Evolutionary conservation across 2,329 filamentous ascomycete genomes (phyloP).

Genomic region (Colletotrichum tamarilloi): DNA sequence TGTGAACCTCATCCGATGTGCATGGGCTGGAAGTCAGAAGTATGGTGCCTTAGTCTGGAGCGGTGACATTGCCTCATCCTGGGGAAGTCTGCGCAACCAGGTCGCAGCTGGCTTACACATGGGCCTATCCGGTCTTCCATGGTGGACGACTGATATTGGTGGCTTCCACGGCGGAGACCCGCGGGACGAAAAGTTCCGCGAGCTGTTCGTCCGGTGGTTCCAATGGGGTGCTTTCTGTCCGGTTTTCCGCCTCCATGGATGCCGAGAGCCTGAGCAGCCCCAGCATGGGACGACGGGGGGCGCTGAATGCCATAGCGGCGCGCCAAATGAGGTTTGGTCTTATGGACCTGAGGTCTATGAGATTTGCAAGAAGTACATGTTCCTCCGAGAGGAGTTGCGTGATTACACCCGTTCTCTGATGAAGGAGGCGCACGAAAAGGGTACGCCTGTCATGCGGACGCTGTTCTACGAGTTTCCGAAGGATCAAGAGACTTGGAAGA

Average conservation of each 20-base stretch:
- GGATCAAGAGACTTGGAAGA: conserved; percentile 64
- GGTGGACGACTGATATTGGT: conserved; percentile 79
- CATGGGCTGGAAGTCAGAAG: conserved; percentile 68
- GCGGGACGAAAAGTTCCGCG: conserved; percentile 64
- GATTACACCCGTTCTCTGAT: conserved; percentile 69
- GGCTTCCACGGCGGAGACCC: conserved; percentile 76
- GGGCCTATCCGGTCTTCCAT: conserved; percentile 71
- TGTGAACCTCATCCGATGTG: conserved; percentile 64
- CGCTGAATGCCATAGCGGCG: conserved; percentile 57
- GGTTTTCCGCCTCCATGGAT: conserved; percentile 75
- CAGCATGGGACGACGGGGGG: conserved; percentile 36
- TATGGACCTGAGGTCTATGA: conserved; percentile 70
- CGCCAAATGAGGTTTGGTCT: conserved; percentile 73
- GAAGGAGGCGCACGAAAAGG: conserved; percentile 68
- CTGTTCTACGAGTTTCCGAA: conserved; percentile 73
- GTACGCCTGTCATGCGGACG: conserved; percentile 70
- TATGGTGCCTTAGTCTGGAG: conserved; percentile 75
- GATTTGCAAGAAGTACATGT: conserved; percentile 70
- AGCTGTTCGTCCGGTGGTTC: conserved; percentile 76
- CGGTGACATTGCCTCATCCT: conserved; percentile 74
- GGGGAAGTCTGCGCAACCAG: conserved; percentile 69
- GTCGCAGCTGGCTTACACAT: conserved; percentile 73
- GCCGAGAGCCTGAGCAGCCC: conserved; percentile 66
- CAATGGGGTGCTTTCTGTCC: conserved; percentile 76
- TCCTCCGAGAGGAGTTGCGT: conserved; percentile 66